phyloP scores from a whole-genome alignment of 2,329 filamentous ascomycete genomes.

The Neonectria hederae region DNA sequence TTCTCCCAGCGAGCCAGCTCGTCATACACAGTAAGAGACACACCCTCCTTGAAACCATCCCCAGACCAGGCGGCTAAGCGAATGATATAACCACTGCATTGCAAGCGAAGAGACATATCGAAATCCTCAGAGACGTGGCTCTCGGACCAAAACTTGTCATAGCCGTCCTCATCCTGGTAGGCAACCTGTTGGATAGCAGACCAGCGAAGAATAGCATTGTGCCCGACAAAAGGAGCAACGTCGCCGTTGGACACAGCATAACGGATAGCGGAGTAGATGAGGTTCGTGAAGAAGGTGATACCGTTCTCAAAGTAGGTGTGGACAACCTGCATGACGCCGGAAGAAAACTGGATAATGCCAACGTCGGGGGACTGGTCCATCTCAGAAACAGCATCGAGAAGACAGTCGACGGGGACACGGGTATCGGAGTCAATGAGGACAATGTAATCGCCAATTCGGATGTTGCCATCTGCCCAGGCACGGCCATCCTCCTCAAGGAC shows the following conservation, averaged over 20 bases:
- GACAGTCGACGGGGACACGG: slow-evolving; percentile 78
- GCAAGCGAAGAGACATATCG: slow-evolving; percentile 81
- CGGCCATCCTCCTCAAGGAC: slow-evolving; percentile 74
- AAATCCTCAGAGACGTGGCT: slow-evolving; percentile 84
- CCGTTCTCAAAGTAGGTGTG: slow-evolving; percentile 77
- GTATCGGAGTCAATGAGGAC: slow-evolving; percentile 80
- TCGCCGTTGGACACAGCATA: slow-evolving; percentile 82
- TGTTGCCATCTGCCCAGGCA: slow-evolving; percentile 85
- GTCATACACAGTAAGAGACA: slow-evolving; percentile 85
- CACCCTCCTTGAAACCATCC: slow-evolving; percentile 84
- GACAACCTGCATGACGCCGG: slow-evolving; percentile 82
- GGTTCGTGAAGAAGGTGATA: slow-evolving; percentile 76
- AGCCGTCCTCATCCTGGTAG: slow-evolving; percentile 74
- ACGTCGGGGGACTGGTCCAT: slow-evolving; percentile 84
- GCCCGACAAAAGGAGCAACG: slow-evolving; percentile 82
- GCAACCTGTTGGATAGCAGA: slow-evolving; percentile 77
- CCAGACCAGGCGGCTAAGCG: slow-evolving; percentile 77
- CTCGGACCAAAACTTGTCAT: slow-evolving; percentile 86
- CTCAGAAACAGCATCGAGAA: slow-evolving; percentile 81
- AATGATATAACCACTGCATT: slow-evolving; percentile 76
- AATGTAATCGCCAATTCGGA: slow-evolving; percentile 87
- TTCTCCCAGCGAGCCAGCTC: slow-evolving; percentile 88
- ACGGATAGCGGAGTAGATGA: slow-evolving; percentile 80
- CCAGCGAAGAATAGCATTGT: slow-evolving; percentile 82
- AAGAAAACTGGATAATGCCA: slow-evolving; percentile 81